Conservation (phyloP, 257 asterid genomes). For the Buddleja alternifolia region DNA sequence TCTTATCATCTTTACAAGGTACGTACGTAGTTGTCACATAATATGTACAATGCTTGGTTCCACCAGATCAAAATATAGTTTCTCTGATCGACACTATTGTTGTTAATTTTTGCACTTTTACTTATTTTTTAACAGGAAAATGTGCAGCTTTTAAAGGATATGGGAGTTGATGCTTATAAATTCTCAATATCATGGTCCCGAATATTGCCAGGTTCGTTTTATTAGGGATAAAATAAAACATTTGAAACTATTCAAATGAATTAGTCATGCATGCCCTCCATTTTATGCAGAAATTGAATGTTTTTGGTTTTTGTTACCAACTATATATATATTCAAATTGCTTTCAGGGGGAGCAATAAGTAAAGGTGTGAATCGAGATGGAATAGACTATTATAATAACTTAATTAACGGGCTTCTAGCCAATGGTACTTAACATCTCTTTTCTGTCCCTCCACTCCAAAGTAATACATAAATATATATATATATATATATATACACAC, state of each 20-base stretch:
- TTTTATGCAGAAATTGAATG: too few species aligned
- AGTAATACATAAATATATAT: too few species aligned
- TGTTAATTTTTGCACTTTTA: too few species aligned
- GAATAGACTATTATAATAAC: constrained; percentile 37
- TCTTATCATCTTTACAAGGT: constrained; percentile 51
- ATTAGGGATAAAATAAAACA: too few species aligned
- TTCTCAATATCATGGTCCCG: constrained; percentile 48
- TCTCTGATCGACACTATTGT: too few species aligned
- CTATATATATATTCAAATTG: background rate
- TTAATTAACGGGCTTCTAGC: constrained; percentile 40
- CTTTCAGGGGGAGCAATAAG: constrained; percentile 41
- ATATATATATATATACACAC: too few species aligned
- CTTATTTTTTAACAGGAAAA: constrained; percentile 34
- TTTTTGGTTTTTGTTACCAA: background rate
- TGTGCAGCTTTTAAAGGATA: constrained; percentile 34
- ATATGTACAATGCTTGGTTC: too few species aligned
- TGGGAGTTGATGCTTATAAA: constrained; percentile 46
- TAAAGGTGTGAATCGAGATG: constrained; percentile 39
- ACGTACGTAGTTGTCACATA: too few species aligned
- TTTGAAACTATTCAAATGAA: too few species aligned
- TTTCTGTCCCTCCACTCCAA: too few species aligned
- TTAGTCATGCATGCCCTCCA: too few species aligned
- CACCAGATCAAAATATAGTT: too few species aligned
- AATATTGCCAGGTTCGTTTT: constrained; percentile 38
- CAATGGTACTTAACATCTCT: constrained; percentile 23